A percentile compares a stretch with the other conserved stretches of the same genome.
phyloP scores from a whole-genome alignment of 169 alveolate species.

The Amoebophrya sp. region DNA sequence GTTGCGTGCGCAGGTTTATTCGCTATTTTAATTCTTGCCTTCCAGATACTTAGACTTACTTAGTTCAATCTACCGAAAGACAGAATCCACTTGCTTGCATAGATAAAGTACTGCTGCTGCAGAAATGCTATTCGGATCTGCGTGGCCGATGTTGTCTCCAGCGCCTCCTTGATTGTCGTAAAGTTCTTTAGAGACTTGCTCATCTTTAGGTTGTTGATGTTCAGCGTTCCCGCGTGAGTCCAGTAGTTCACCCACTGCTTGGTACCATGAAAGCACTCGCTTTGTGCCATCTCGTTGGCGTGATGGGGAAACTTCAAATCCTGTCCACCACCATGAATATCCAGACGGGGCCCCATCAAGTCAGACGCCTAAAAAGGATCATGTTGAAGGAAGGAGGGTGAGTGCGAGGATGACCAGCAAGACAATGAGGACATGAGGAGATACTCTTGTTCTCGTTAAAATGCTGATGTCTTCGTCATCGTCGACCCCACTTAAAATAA shows the following conservation, averaged over 20 bases:
- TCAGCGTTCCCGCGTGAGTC: conserved; percentile 95
- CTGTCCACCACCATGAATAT: conserved; percentile 98
- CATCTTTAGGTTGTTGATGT: conserved; percentile 96
- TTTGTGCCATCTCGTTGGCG: conserved; percentile 97
- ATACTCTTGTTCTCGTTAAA: not conserved
- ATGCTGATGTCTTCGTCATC: too few species aligned
- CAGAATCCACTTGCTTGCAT: not conserved
- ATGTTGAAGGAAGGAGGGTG: not conserved
- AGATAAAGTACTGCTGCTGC: not conserved
- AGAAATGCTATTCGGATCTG: not conserved
- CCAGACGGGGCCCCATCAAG: conserved; percentile 83
- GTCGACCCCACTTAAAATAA: too few species aligned
- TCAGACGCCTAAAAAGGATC: conserved; percentile 67
- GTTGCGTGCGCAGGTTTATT: too few species aligned
- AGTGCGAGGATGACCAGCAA: not conserved
- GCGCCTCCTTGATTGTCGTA: conserved; percentile 81
- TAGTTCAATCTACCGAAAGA: not conserved
- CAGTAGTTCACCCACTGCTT: conserved; percentile 82
- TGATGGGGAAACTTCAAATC: conserved; percentile 99
- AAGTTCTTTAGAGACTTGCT: conserved; percentile 93
- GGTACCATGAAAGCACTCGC: conserved; percentile 91
- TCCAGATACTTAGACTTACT: not conserved
- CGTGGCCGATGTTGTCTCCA: conserved; percentile 54
- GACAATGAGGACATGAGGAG: not conserved
- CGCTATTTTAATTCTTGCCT: not conserved